These are phyloP conservation scores for Aegle marmelos DNA, from an alignment of 345 rosid species.

Conservation along the genomic window DNA sequence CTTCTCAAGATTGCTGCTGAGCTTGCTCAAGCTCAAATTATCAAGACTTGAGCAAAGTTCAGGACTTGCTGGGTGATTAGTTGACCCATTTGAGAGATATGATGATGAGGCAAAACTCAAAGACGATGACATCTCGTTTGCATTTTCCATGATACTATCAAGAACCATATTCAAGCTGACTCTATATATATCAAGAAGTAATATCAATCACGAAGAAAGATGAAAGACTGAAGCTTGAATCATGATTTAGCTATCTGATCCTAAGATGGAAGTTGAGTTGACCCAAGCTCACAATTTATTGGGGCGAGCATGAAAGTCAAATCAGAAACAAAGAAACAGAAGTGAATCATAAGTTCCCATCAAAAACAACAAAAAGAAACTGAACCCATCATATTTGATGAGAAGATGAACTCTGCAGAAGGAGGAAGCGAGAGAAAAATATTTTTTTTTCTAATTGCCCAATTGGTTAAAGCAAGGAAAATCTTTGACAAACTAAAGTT, in stretches of 20 bases:
- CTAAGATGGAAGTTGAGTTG: background rate
- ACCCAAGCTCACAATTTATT: background rate
- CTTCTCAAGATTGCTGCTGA: conserved; percentile 32
- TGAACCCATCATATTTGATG: background rate
- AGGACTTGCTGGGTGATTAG: background rate
- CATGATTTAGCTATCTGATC: background rate
- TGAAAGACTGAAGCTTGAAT: background rate
- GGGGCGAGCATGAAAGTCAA: background rate
- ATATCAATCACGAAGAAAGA: background rate
- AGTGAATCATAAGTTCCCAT: background rate
- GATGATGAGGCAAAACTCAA: conserved; percentile 29
- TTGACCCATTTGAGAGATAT: conserved; percentile 26
- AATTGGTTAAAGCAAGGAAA: background rate
- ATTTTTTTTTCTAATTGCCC: background rate
- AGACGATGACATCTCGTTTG: conserved; percentile 32
- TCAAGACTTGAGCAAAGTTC: conserved; percentile 27
- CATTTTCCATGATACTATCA: conserved; percentile 29
- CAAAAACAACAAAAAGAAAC: background rate
- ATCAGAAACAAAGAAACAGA: background rate
- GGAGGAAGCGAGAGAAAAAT: background rate
- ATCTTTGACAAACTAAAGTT: background rate
- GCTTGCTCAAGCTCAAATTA: conserved; percentile 31
- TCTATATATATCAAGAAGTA: background rate
- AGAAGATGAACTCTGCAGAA: background rate
- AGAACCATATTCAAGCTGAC: background rate